Conservation (phyloP, 257 asterid genomes). For the Hygrophila difformis region DNA sequence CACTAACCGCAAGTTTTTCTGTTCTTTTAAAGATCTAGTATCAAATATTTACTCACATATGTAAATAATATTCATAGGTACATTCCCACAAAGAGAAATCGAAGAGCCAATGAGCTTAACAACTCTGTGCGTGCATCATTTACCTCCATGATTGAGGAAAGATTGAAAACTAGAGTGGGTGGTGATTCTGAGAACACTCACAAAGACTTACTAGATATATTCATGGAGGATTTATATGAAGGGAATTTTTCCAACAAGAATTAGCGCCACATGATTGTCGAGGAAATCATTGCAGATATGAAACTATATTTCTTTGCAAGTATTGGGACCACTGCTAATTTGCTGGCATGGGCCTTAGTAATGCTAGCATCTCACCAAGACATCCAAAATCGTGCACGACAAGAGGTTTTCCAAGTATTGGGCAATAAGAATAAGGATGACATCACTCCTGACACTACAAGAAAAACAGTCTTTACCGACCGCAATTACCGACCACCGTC, state of each 20-base stretch:
- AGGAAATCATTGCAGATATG: slow-evolving; percentile 15
- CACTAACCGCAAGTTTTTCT: too few relatives aligned
- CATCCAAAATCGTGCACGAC: slow-evolving; percentile 17
- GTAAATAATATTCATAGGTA: too few relatives aligned
- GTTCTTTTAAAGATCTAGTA: too few relatives aligned
- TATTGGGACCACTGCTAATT: background rate
- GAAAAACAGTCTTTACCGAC: too few relatives aligned
- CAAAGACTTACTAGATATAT: slow-evolving; percentile 4
- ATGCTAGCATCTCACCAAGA: slow-evolving; percentile 1
- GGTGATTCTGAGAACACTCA: background rate
- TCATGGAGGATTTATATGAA: slow-evolving; percentile 10
- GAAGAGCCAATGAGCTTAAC: slow-evolving; percentile 5
- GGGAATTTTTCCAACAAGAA: background rate
- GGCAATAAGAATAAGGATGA: slow-evolving; percentile 1
- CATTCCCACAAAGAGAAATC: slow-evolving; percentile 3
- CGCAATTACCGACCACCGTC: too few relatives aligned
- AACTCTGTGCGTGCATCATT: background rate
- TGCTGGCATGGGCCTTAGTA: slow-evolving; percentile 20
- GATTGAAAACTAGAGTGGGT: background rate
- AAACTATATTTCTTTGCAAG: slow-evolving; percentile 11
- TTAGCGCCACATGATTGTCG: background rate
- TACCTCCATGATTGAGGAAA: slow-evolving; percentile 4
- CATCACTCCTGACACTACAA: background rate
- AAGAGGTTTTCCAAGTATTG: slow-evolving; percentile 13
- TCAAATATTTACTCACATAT: too few relatives aligned